Evolutionary conservation across 352 stramenopile genomes (phyloP).

Genomic region (Pythium graminicola): DNA sequence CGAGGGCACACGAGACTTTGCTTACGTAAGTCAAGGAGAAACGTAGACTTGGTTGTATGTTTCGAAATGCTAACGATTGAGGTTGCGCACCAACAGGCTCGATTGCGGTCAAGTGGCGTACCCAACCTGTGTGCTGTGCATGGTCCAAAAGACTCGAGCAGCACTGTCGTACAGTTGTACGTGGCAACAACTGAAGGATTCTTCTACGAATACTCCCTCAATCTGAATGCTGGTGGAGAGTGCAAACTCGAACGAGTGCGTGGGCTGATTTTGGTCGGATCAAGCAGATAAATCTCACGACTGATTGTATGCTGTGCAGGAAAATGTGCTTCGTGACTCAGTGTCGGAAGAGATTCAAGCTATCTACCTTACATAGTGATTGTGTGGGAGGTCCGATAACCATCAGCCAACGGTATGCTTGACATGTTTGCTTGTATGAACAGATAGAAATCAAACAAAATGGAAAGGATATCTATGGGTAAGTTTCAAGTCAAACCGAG

Average conservation of each 20-base stretch:
- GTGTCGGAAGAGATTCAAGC: constrained; percentile 80
- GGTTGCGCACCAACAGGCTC: constrained; percentile 40
- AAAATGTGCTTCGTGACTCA: constrained; percentile 80
- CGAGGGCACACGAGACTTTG: constrained; percentile 83
- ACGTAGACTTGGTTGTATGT: no score
- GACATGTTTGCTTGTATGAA: background rate
- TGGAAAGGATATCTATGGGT: no score
- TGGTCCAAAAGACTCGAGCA: constrained; percentile 45
- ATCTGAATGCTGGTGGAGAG: constrained; percentile 58
- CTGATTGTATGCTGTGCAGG: constrained; percentile 26
- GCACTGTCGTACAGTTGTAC: constrained; percentile 62
- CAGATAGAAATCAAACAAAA: background rate
- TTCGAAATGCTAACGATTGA: no score
- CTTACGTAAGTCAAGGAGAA: constrained; percentile 50
- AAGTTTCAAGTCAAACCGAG: background rate
- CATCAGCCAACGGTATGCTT: no score
- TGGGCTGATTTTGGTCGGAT: no score
- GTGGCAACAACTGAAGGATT: constrained; percentile 74
- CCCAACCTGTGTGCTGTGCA: constrained; percentile 78
- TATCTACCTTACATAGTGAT: constrained; percentile 60
- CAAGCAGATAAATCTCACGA: background rate
- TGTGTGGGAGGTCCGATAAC: no score
- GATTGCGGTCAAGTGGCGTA: constrained; percentile 57
- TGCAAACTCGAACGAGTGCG: constrained; percentile 76
- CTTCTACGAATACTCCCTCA: constrained; percentile 86